Conservation (phyloP, 2,329 filamentous ascomycete species). For the Aureobasidium uvarum region DNA sequence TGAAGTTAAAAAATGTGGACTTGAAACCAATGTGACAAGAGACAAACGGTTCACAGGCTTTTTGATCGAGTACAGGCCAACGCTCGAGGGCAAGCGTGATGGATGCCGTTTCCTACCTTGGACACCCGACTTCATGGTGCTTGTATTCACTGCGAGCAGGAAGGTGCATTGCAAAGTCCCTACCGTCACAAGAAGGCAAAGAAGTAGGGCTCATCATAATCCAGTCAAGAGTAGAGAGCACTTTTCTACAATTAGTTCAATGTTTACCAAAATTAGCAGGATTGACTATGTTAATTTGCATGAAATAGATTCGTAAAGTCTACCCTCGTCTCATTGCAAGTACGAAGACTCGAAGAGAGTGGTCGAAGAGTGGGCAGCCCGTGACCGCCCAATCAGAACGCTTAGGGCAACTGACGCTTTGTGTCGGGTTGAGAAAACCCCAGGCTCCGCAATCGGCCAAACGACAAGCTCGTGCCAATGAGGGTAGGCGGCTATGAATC, state of each 20-base stretch:
- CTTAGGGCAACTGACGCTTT: slow-evolving; percentile 4
- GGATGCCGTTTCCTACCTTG: slow-evolving; percentile 7
- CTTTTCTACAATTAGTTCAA: background rate
- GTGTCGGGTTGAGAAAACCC: slow-evolving; percentile 13
- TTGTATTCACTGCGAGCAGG: background rate
- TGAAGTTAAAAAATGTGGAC: background rate
- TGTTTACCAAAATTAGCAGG: background rate
- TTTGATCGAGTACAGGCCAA: background rate
- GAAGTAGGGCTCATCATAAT: background rate
- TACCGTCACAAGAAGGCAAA: background rate
- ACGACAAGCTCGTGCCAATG: slow-evolving; percentile 5
- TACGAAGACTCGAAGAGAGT: slow-evolving; percentile 1
- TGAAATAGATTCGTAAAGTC: background rate
- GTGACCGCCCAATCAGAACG: background rate
- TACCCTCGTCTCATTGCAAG: background rate
- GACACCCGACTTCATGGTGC: background rate
- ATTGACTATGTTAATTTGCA: background rate
- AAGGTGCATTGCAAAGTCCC: background rate
- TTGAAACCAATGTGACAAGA: slow-evolving; percentile 11
- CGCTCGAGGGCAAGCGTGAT: background rate
- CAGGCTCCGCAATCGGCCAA: slow-evolving; percentile 17
- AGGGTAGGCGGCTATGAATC: slow-evolving; percentile 20
- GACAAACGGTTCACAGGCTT: background rate
- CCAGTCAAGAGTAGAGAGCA: background rate
- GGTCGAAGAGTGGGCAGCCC: background rate